Evolutionary conservation across 2,329 filamentous ascomycete species (phyloP).

Genomic region (Ambrosiella beaveri): DNA sequence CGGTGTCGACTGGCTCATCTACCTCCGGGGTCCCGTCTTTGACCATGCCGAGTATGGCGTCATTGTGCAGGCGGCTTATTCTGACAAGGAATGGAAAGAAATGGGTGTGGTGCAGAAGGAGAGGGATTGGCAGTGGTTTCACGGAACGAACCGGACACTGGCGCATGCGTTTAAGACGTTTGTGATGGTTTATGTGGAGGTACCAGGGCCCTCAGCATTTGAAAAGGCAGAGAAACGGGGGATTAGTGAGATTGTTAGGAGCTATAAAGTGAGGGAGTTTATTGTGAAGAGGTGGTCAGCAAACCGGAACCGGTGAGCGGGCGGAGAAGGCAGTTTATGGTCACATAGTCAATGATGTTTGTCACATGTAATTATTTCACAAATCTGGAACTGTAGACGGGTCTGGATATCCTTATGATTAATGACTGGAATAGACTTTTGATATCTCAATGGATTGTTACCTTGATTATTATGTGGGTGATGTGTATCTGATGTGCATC

Average conservation of each 20-base stretch:
- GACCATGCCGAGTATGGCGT: constrained; percentile 88
- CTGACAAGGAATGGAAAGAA: constrained; percentile 52
- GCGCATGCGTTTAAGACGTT: constrained; percentile 81
- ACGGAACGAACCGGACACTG: constrained; percentile 77
- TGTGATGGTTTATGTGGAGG: constrained; percentile 77
- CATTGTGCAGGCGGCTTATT: constrained; percentile 69
- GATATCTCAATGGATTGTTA: neutral
- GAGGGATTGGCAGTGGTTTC: constrained; percentile 64
- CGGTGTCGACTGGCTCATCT: constrained; percentile 84
- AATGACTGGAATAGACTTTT: neutral
- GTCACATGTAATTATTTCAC: too few species aligned
- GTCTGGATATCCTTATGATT: neutral
- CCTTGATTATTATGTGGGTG: too few species aligned
- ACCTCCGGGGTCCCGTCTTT: constrained; percentile 83
- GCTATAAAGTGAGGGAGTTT: constrained; percentile 66
- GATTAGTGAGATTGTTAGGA: constrained; percentile 44
- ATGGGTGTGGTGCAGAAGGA: constrained; percentile 31
- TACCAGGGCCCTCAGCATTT: constrained; percentile 49
- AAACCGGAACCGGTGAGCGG: constrained; percentile 45
- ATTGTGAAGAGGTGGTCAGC: constrained; percentile 68
- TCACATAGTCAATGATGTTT: neutral
- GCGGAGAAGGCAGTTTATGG: neutral
- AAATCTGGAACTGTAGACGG: neutral
- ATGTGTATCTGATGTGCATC: neutral
- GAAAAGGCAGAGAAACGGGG: constrained; percentile 31